Percentiles rank a stretch among this genome's conserved stretches.
Evolutionary conservation across 345 rosid genomes (phyloP).

Genomic region (Linum lewisii): DNA sequence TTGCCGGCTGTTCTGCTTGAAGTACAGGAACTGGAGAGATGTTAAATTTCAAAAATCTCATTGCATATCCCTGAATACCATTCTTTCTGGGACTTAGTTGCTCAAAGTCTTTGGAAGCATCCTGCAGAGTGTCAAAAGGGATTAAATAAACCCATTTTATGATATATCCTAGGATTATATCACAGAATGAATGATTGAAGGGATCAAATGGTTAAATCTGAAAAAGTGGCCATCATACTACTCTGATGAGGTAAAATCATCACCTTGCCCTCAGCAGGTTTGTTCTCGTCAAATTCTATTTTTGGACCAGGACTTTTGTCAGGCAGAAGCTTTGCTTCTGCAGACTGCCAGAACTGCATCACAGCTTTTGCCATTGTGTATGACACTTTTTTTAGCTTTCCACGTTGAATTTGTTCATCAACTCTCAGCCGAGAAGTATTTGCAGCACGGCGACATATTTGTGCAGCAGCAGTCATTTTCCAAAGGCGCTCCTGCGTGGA

Average conservation of each 20-base stretch:
- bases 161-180: background rate
- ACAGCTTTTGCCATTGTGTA: slow-evolving; percentile 66
- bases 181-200: background rate
- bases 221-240: background rate
- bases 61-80: slow-evolving; percentile 65
- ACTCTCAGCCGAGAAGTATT: slow-evolving; percentile 49
- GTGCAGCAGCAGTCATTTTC: slow-evolving; percentile 96
- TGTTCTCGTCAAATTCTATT: slow-evolving; percentile 15
- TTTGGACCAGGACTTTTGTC: slow-evolving; percentile 22
- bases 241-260: background rate
- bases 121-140: slow-evolving; percentile 34
- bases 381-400: slow-evolving; percentile 57
- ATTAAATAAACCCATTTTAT: too few relatives aligned
- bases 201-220: background rate
- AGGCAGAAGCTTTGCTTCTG: slow-evolving; percentile 36
- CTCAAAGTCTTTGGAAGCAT: slow-evolving; percentile 29
- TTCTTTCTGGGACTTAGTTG: slow-evolving; percentile 27
- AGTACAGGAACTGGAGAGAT: slow-evolving; percentile 33
- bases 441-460: slow-evolving; percentile 65
- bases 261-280: slow-evolving; percentile 14
- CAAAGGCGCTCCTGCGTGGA: slow-evolving; percentile 81
- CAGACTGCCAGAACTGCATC: slow-evolving; percentile 78
- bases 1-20: slow-evolving; percentile 54
- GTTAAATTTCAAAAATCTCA: slow-evolving; percentile 60
- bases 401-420: slow-evolving; percentile 37